Percentiles rank a stretch among this genome's conserved stretches.
Evolutionary conservation across 2,329 filamentous ascomycete species (phyloP).

Genomic region (Nigrograna mackinnonii): DNA sequence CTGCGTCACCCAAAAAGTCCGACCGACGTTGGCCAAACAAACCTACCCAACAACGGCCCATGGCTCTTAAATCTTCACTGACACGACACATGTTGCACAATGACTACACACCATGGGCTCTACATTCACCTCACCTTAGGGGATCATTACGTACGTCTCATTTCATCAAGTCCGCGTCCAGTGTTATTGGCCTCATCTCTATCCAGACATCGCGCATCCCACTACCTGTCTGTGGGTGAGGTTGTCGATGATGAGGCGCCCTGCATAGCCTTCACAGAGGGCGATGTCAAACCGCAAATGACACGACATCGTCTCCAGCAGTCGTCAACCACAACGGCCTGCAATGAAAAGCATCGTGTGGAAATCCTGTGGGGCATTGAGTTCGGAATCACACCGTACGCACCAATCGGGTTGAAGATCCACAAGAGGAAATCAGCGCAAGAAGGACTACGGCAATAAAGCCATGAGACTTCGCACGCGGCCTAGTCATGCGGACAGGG

Average conservation of each 20-base stretch:
- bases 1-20: no score
- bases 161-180: background rate
- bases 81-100: no score
- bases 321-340: slow-evolving; percentile 84
- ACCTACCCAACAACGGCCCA: no score
- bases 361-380: slow-evolving; percentile 93
- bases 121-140: slow-evolving; percentile 79
- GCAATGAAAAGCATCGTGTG: slow-evolving; percentile 89
- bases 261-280: slow-evolving; percentile 81
- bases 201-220: slow-evolving; percentile 76
- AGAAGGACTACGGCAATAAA: slow-evolving; percentile 84
- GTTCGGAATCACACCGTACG: slow-evolving; percentile 85
- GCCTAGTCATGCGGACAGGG: slow-evolving; percentile 94
- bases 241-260: slow-evolving; percentile 94
- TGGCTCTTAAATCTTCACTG: no score
- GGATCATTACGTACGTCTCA: slow-evolving; percentile 73
- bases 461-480: slow-evolving; percentile 93
- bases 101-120: no score
- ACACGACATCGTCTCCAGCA: slow-evolving; percentile 88
- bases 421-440: slow-evolving; percentile 89
- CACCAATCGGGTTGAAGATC: slow-evolving; percentile 87
- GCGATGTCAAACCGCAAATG: slow-evolving; percentile 92
- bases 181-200: background rate
- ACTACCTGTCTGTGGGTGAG: slow-evolving; percentile 90
- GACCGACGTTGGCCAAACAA: no score